Conservation (phyloP, 148 eudicot genomes). For the Dianthus caryophyllus region DNA sequence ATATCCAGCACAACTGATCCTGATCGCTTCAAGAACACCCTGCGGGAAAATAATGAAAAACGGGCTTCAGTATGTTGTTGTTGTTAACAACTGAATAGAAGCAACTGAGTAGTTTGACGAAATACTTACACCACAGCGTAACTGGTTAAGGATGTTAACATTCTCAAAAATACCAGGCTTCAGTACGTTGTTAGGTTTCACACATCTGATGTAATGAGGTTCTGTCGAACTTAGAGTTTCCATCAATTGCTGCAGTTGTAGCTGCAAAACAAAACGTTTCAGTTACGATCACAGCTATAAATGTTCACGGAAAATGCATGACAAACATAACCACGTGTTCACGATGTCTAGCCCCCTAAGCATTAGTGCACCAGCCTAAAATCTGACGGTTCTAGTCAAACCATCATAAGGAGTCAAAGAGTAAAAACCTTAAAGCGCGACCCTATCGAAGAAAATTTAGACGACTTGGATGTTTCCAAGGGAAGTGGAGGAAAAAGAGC, state of each 20-base stretch:
- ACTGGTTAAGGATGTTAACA: constrained; percentile 75
- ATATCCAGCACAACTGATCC: constrained; percentile 99
- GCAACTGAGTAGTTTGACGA: constrained; percentile 12
- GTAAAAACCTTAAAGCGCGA: constrained; percentile 88
- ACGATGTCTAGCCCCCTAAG: constrained; percentile 4
- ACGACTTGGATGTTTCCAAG: constrained; percentile 84
- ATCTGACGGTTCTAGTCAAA: no score
- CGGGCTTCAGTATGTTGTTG: no score
- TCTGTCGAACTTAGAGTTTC: constrained; percentile 92
- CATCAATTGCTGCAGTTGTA: constrained; percentile 97
- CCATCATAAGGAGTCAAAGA: not conserved
- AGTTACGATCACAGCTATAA: constrained; percentile 7
- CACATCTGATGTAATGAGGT: constrained; percentile 99
- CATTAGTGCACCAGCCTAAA: not conserved
- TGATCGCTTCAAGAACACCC: constrained; percentile 99
- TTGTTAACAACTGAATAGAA: constrained; percentile 9
- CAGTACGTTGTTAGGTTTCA: constrained; percentile 90
- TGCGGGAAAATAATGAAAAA: constrained; percentile 22
- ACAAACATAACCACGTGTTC: not conserved
- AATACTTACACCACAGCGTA: constrained; percentile 98
- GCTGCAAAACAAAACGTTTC: constrained; percentile 45
- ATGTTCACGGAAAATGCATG: constrained; percentile 8
- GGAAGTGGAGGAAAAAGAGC: constrained; percentile 89
- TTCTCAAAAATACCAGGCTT: constrained; percentile 98
- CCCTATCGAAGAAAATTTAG: constrained; percentile 98